A percentile compares a stretch with the other conserved stretches of the same genome.
Conservation (phyloP, 1,139 yeast species). For the Suhomyces choctaworum region DNA sequence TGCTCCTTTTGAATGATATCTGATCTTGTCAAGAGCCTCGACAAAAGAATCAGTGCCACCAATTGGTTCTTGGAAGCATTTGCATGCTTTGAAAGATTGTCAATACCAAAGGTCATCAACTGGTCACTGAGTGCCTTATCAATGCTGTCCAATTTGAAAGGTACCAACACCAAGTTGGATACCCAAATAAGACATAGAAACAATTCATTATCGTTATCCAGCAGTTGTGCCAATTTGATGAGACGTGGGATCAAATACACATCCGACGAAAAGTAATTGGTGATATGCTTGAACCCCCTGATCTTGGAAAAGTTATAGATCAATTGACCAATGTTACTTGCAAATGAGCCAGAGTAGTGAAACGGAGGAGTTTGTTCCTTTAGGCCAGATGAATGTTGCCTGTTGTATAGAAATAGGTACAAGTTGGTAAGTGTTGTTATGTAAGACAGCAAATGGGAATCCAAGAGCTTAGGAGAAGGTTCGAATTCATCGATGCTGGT, state of each 20-base stretch:
- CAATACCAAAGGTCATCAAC: slow-evolving; percentile 36
- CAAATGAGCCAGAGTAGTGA: slow-evolving; percentile 3
- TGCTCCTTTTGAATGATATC: slow-evolving; percentile 21
- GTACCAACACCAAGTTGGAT: slow-evolving; percentile 64
- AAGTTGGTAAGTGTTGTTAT: slow-evolving; percentile 29
- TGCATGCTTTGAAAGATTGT: slow-evolving; percentile 27
- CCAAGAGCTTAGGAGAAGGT: slow-evolving; percentile 55
- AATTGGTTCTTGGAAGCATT: slow-evolving; percentile 31
- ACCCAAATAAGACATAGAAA: slow-evolving; percentile 74
- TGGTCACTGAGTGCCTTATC: slow-evolving; percentile 31
- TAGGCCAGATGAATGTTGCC: background rate
- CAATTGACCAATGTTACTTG: slow-evolving; percentile 23
- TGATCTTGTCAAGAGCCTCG: slow-evolving; percentile 37
- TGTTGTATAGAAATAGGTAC: slow-evolving; percentile 23
- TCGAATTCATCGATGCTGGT: slow-evolving; percentile 48
- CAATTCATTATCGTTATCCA: slow-evolving; percentile 51
- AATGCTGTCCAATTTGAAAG: slow-evolving; percentile 59
- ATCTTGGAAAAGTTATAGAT: slow-evolving; percentile 65
- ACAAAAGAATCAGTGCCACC: slow-evolving; percentile 36
- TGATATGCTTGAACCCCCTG: slow-evolving; percentile 61
- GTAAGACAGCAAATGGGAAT: slow-evolving; percentile 35
- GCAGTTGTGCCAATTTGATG: slow-evolving; percentile 21
- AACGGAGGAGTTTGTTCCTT: background rate
- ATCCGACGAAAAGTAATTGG: slow-evolving; percentile 61
- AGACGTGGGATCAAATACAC: slow-evolving; percentile 48